Evolutionary conservation across 345 rosid genomes (phyloP).

Genomic region (Eucalyptus polyanthemos): DNA sequence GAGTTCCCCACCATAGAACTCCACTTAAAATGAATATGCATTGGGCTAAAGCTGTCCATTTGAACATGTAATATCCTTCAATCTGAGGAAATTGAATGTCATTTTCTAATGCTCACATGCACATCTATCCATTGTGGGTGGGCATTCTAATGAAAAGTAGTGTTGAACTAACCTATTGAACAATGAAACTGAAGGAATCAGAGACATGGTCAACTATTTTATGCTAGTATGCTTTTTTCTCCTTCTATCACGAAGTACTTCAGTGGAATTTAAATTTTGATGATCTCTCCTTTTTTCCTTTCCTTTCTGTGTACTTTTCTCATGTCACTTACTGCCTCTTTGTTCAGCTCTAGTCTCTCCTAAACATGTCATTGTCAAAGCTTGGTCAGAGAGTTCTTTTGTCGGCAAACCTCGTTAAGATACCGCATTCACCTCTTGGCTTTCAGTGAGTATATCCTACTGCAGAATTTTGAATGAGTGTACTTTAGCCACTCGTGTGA

Average conservation of each 20-base stretch:
- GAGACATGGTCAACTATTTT: background rate
- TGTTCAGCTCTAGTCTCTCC: background rate
- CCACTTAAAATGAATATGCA: background rate
- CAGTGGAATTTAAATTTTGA: background rate
- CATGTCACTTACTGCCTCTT: background rate
- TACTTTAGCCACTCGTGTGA: background rate
- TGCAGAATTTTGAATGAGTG: background rate
- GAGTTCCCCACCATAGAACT: too few relatives aligned
- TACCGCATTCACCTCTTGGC: background rate
- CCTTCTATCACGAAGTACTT: background rate
- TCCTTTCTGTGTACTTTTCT: background rate
- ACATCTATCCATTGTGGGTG: background rate
- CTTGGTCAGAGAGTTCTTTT: background rate
- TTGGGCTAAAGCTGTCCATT: background rate
- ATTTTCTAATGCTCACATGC: background rate
- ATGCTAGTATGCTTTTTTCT: background rate
- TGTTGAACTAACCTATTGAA: background rate
- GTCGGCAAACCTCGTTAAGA: background rate
- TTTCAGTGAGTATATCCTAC: constrained; percentile 1
- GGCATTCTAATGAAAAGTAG: background rate
- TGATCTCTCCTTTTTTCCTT: background rate
- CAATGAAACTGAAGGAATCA: background rate
- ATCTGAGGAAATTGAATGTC: background rate
- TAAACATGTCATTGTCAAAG: constrained; percentile 15
- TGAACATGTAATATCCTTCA: background rate